phyloP scores from a whole-genome alignment of 352 stramenopile species.

The Globisporangium acanthophoron region DNA sequence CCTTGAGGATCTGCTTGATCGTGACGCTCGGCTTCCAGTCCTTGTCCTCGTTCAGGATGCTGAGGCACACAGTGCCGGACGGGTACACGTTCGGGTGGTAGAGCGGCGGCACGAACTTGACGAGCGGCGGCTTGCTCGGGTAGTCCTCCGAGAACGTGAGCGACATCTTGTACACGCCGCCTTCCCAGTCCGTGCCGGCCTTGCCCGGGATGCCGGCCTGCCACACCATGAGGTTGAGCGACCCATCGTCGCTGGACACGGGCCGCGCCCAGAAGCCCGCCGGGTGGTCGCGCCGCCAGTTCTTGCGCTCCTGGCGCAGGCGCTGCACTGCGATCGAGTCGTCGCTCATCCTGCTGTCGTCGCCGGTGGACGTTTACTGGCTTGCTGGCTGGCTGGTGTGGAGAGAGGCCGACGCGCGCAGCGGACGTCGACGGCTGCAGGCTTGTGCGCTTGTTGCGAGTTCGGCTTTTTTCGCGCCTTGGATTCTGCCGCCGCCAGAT shows the following conservation, averaged over 20 bases:
- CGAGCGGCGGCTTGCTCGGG: constrained; percentile 96
- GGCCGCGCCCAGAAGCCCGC: constrained; percentile 97
- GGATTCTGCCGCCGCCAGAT: not conserved
- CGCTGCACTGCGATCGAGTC: constrained; percentile 88
- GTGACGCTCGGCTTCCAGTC: constrained; percentile 97
- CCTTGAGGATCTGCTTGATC: constrained; percentile 98
- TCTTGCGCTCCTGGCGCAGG: constrained; percentile 92
- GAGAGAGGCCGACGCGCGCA: not conserved
- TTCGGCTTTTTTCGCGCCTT: too few species aligned
- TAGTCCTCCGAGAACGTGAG: constrained; percentile 98
- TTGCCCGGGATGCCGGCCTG: constrained; percentile 96
- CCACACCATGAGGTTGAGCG: constrained; percentile 97
- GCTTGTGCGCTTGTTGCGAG: too few species aligned
- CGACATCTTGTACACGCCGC: constrained; percentile 95
- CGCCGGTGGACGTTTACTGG: too few species aligned
- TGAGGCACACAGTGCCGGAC: constrained; percentile 96
- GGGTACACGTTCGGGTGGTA: constrained; percentile 98
- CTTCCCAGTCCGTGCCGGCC: constrained; percentile 95
- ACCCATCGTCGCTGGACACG: constrained; percentile 89
- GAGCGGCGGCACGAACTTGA: constrained; percentile 96
- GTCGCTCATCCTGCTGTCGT: constrained; percentile 45
- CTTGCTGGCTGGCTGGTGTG: not conserved
- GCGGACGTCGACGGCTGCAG: too few species aligned
- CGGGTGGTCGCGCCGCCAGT: constrained; percentile 93
- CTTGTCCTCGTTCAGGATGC: constrained; percentile 98